Evolutionary conservation across 345 rosid genomes (phyloP), one percentile per base, ranked within the genome.

Genomic region (Eucalyptus cloeziana): DNA sequence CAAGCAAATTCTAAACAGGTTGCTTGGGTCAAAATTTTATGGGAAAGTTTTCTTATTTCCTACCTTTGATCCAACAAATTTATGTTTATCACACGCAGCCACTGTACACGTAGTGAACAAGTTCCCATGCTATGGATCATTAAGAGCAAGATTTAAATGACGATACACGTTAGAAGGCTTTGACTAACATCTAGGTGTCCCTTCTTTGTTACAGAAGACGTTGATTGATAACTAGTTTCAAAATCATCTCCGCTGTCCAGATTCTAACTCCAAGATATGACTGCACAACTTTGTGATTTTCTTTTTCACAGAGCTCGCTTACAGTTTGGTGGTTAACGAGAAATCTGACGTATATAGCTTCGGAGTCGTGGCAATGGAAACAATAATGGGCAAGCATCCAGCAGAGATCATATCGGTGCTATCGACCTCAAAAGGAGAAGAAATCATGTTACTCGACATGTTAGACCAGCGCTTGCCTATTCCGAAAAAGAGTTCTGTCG

Each of bases 321-420:
- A 89, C 80, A 87, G 88, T 31, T 83, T 91, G 92, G 62, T 51
- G 58, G 85, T 89, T 13, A 91, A 51, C 6, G 85, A 91, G 90
- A 92, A 92, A 76, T 87, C 88, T 8, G 92, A 91, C 47, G 88
- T 88, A 5, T 91, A 88, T 58, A 89, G 92, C 80, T 91, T 90
- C 10, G 89, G 92, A 27, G 91, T 92, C 3, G 86, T 91, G 47
- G 50, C 79, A 3, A 86, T 92, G 17, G 93, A 89, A 86, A 60
- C 87, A 31, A 31, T 91, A 6, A 88, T 91, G 91, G 90, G 93
- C 31, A 58, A 80, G 40, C 92, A 91, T 87, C 89, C 89, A 12
- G 89, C 62, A 0, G 91, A 89, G 54, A 91, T 92, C 21, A 89
- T 92, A 13, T 45, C 54, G 7, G 49, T 64, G 52, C 37, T 89